Evolutionary conservation across 2,329 filamentous ascomycete genomes (phyloP).

Genomic region (Phaeophleospora eucalypticola): DNA sequence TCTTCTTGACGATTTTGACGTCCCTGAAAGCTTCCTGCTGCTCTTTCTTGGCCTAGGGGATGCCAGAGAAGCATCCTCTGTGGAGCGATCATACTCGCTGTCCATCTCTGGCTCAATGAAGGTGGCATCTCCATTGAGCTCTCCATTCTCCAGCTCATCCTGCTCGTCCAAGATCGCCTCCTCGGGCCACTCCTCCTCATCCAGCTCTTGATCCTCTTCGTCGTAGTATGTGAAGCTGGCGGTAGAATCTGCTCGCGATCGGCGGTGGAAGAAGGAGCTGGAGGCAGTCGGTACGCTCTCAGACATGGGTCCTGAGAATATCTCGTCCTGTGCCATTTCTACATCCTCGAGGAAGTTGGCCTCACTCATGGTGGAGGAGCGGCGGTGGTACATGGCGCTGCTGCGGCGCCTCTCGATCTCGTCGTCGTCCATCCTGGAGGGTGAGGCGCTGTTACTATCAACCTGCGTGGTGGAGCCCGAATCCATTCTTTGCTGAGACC

Average conservation of each 20-base stretch:
- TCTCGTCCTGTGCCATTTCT: conserved; percentile 97
- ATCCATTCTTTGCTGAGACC: conserved; percentile 10
- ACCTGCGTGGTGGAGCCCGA: conserved; percentile 12
- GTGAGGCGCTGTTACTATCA: conserved; percentile 6
- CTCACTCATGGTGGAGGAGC: conserved; percentile 67
- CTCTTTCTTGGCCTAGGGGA: conserved; percentile 38
- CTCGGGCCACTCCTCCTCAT: conserved; percentile 49
- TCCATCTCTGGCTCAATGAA: conserved; percentile 35
- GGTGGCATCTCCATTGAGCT: conserved; percentile 35
- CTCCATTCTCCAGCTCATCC: conserved; percentile 38
- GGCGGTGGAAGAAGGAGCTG: conserved; percentile 84
- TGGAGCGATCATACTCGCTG: conserved; percentile 6
- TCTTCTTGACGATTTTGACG: conserved; percentile 49
- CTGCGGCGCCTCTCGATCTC: conserved; percentile 20
- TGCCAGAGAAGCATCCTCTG: conserved; percentile 14
- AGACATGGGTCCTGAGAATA: conserved; percentile 87
- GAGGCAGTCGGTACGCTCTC: conserved; percentile 94
- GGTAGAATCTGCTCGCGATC: conserved; percentile 74
- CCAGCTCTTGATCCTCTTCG: conserved; percentile 58
- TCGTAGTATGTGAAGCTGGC: conserved; percentile 86
- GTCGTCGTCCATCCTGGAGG: conserved; percentile 19
- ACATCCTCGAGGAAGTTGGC: conserved; percentile 75
- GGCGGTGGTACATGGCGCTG: conserved; percentile 49
- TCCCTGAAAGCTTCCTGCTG: conserved; percentile 17
- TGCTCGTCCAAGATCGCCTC: conserved; percentile 46